Conservation (phyloP, 108 stramenopile genomes). For the Skeletonema grethae region DNA sequence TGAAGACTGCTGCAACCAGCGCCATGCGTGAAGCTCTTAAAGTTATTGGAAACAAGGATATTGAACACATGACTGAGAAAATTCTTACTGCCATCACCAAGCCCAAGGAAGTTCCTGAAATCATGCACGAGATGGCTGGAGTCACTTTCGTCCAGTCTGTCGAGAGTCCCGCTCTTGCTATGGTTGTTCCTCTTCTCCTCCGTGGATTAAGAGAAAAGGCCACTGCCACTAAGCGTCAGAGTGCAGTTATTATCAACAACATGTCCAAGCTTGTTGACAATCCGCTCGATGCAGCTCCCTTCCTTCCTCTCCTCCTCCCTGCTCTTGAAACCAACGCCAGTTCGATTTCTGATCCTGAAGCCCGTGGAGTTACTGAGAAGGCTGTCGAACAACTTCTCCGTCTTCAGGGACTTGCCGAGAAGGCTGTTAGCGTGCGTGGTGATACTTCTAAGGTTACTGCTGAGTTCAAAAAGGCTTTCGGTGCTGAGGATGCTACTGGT, state of each 20-base stretch:
- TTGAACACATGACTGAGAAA: constrained; percentile 97
- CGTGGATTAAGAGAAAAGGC: constrained; percentile 95
- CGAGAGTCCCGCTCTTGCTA: constrained; percentile 97
- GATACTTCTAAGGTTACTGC: constrained; percentile 77
- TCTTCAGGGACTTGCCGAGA: constrained; percentile 86
- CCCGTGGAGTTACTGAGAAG: constrained; percentile 88
- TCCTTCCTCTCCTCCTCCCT: constrained; percentile 93
- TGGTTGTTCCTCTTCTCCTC: constrained; percentile 97
- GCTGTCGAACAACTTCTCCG: constrained; percentile 85
- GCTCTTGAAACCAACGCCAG: constrained; percentile 93
- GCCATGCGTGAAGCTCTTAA: constrained; percentile 91
- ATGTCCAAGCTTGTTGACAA: constrained; percentile 99
- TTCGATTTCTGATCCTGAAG: constrained; percentile 96
- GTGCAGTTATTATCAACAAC: constrained; percentile 98
- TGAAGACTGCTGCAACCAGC: constrained; percentile 89
- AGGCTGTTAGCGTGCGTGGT: constrained; percentile 79
- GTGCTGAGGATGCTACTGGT: constrained; percentile 49
- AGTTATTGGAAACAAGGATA: constrained; percentile 98
- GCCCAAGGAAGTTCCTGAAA: constrained; percentile 95
- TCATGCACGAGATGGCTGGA: constrained; percentile 96
- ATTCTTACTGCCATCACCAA: constrained; percentile 93
- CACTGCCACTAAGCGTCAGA: constrained; percentile 94
- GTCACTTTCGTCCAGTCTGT: constrained; percentile 98
- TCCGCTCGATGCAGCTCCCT: constrained; percentile 94
- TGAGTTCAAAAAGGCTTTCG: constrained; percentile 72